phyloP scores from a whole-genome alignment of 306 rosid genomes.

The Cicer bijugum region DNA sequence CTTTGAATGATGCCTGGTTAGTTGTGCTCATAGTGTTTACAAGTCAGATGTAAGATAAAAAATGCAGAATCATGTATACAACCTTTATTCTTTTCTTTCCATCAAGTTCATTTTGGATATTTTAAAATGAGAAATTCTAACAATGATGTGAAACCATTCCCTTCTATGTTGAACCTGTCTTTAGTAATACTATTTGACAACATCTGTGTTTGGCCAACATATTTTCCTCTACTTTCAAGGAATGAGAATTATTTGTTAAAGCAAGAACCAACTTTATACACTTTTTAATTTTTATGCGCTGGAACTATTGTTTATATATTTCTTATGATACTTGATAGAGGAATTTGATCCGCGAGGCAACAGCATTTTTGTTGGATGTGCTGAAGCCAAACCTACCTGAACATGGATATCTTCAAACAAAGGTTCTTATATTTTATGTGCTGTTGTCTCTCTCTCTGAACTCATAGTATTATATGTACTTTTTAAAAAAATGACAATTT shows the following conservation, averaged over 20 bases:
- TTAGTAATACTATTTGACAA: constrained; percentile 32
- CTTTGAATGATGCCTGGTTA: constrained; percentile 18
- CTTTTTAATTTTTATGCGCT: constrained; percentile 1
- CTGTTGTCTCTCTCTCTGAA: constrained; percentile 8
- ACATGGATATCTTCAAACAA: constrained; percentile 85
- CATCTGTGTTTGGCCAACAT: constrained; percentile 6
- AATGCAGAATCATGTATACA: not conserved
- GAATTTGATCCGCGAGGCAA: constrained; percentile 95
- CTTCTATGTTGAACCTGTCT: constrained; percentile 19
- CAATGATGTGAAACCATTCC: not conserved
- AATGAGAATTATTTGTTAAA: constrained; percentile 13
- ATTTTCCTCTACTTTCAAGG: not conserved
- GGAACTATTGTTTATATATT: constrained; percentile 37
- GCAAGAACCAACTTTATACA: not conserved
- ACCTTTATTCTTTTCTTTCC: constrained; percentile 2
- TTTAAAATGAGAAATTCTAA: constrained; percentile 19
- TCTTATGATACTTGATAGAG: constrained; percentile 57
- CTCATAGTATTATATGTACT: not conserved
- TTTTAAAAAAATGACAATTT: constrained; percentile 23
- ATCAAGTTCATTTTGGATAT: not conserved
- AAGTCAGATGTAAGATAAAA: constrained; percentile 8
- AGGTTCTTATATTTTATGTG: constrained; percentile 53
- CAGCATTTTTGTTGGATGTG: constrained; percentile 89
- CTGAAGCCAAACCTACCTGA: constrained; percentile 94
- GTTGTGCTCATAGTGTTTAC: not conserved